Conservation (phyloP, 768 basidiomycete species). For the Lentinula raphanica region DNA sequence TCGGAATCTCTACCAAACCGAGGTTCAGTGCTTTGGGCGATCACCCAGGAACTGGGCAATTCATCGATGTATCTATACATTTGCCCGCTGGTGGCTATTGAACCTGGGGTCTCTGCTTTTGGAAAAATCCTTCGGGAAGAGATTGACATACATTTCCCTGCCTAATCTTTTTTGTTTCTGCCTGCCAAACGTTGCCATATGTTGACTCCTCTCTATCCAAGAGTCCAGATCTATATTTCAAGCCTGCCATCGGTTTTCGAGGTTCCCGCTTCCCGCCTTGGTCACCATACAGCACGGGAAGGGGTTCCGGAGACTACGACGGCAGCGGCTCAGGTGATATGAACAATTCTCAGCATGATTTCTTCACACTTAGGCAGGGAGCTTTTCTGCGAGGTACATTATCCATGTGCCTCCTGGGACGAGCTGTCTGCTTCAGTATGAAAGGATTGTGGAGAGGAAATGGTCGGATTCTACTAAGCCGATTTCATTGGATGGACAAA, state of each 20-base stretch:
- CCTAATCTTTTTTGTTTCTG: no score
- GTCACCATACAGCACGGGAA: background rate
- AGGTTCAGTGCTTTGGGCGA: background rate
- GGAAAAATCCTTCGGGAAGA: background rate
- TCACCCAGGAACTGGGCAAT: background rate
- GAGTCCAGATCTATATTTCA: constrained; percentile 1
- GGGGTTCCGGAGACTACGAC: background rate
- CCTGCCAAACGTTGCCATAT: background rate
- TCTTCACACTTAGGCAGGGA: constrained; percentile 59
- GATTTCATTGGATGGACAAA: background rate
- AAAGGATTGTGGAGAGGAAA: constrained; percentile 47
- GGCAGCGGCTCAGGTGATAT: background rate
- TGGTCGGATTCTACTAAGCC: background rate
- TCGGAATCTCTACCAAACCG: constrained; percentile 12
- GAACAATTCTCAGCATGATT: constrained; percentile 34
- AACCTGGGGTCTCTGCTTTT: background rate
- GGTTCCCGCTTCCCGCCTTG: background rate
- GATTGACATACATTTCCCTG: background rate
- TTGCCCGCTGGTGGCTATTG: background rate
- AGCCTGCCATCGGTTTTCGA: background rate
- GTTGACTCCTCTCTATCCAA: background rate
- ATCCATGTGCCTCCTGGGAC: background rate
- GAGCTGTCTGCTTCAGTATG: constrained; percentile 54
- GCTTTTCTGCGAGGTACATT: constrained; percentile 9
- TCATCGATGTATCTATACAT: background rate